Evolutionary conservation across 2,329 filamentous ascomycete genomes (phyloP), one percentile per base, ranked within the genome.

Genomic region (Alternaria viburni): DNA sequence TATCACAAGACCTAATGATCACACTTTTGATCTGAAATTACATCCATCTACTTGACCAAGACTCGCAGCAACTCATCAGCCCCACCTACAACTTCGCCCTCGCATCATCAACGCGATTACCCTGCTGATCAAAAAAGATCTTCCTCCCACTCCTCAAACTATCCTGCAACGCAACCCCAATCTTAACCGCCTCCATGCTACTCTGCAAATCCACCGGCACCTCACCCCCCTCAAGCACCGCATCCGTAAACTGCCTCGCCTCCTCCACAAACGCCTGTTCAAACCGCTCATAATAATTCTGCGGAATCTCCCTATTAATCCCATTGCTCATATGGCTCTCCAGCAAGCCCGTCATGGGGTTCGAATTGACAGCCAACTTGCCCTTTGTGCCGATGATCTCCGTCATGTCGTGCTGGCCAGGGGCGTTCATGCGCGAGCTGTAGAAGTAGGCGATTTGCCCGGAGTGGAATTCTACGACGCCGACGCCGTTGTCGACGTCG

Each of bases 381-480:
- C 89, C 88, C 68, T 85, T 83, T 1, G 89, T 91, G 12, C 89
- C 89, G 58, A 91, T 88, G 65, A 91, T 86, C 78, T 91, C 88
- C 0, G 89, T 90, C 62, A 84, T 86, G 74, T 91, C 89, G 65
- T 90, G 86, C 76, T 91, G 89, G 0, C 89, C 89, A 0, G 87
- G 85, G 0, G 88, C 87, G 86, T 91, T 91, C 86, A 90, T 91
- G 13, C 89, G 83, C 10, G 83, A 86, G 45, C 83, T 84, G 76
- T 89, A 91, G 64, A 90, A 86, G 73, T 90, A 88, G 2, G 88
- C 88, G 49, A 91, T 87, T 72, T 86, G 86, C 46, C 86, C 88
- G 54, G 84, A 84, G 71, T 84, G 86, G 77, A 91, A 91, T 77
- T 91, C 89, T 13, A 91, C 85, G 17, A 91, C 80, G 4, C 88